These are phyloP conservation scores for Yamadazyma ubonensis DNA, from an alignment of 805 yeast genomes.

Conservation along the genomic window DNA sequence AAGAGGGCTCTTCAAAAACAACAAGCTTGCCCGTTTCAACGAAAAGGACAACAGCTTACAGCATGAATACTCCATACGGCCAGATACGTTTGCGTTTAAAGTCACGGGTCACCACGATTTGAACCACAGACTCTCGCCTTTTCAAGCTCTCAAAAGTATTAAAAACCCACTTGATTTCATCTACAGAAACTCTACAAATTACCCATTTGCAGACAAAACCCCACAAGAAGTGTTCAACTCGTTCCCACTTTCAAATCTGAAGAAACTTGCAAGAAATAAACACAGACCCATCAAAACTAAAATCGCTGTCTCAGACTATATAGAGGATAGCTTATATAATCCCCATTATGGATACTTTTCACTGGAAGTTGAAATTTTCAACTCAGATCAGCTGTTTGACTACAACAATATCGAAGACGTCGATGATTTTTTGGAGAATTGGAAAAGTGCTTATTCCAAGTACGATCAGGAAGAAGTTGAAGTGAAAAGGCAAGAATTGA, in stretches of 20 bases:
- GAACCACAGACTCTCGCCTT: constrained; percentile 12
- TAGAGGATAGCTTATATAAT: constrained; percentile 81
- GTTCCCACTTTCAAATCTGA: constrained; percentile 34
- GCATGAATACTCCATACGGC: constrained; percentile 45
- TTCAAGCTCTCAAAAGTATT: constrained; percentile 12
- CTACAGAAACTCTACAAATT: constrained; percentile 40
- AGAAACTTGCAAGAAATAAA: constrained; percentile 30
- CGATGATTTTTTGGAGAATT: constrained; percentile 66
- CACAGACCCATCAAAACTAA: constrained; percentile 60
- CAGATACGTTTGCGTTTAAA: constrained; percentile 46
- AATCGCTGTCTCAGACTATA: constrained; percentile 77
- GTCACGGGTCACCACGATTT: constrained; percentile 22
- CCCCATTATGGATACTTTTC: constrained; percentile 82
- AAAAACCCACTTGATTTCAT: constrained; percentile 26
- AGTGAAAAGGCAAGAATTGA: constrained; percentile 14
- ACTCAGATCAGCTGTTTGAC: constrained; percentile 62
- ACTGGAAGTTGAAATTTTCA: constrained; percentile 73
- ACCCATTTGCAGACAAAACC: constrained; percentile 36
- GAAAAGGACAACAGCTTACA: constrained; percentile 21
- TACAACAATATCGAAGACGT: constrained; percentile 56
- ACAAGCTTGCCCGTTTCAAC: constrained; percentile 12
- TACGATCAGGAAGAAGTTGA: constrained; percentile 37
- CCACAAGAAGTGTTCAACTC: constrained; percentile 41
- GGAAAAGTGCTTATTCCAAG: constrained; percentile 61
- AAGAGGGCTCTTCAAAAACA: constrained; percentile 11